Percentiles rank a stretch among this genome's conserved stretches.
phyloP scores from a whole-genome alignment of 108 stramenopile genomes.

The Nitzschia sp. region DNA sequence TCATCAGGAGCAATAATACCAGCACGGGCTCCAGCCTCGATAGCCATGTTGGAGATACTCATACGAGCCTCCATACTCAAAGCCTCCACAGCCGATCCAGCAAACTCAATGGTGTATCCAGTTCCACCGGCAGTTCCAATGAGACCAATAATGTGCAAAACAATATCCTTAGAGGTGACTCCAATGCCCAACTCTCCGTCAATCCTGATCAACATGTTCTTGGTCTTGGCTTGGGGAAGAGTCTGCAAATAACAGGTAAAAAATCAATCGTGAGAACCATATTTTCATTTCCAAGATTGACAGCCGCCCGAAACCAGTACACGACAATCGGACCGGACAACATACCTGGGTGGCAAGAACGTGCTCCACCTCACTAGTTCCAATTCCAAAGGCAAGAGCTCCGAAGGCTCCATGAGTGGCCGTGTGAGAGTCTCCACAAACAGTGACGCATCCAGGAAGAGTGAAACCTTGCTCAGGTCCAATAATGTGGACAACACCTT shows the following conservation, averaged over 20 bases:
- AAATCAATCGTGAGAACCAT: too few species aligned
- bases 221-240: conserved; percentile 85
- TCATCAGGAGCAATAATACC: conserved; percentile 93
- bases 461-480: conserved; percentile 96
- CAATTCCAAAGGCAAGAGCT: conserved; percentile 93
- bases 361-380: conserved; percentile 94
- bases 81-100: conserved; percentile 74
- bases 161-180: conserved; percentile 93
- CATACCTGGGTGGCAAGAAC: conserved; percentile 89
- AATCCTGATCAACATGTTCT: conserved; percentile 89
- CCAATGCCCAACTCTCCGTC: conserved; percentile 76
- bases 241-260: conserved; percentile 40
- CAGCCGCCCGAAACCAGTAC: too few species aligned
- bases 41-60: conserved; percentile 95
- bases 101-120: conserved; percentile 94
- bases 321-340: neutral
- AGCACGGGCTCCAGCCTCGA: conserved; percentile 93
- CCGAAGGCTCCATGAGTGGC: conserved; percentile 96
- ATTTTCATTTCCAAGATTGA: too few species aligned
- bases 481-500: conserved; percentile 95
- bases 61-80: conserved; percentile 91
- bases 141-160: conserved; percentile 86
- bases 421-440: conserved; percentile 94
- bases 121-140: conserved; percentile 97
- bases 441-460: conserved; percentile 85